Percentiles rank a stretch among this genome's conserved stretches.
Evolutionary conservation across 2,329 filamentous ascomycete genomes (phyloP).

Genomic region (Stemphylium lycopersici): DNA sequence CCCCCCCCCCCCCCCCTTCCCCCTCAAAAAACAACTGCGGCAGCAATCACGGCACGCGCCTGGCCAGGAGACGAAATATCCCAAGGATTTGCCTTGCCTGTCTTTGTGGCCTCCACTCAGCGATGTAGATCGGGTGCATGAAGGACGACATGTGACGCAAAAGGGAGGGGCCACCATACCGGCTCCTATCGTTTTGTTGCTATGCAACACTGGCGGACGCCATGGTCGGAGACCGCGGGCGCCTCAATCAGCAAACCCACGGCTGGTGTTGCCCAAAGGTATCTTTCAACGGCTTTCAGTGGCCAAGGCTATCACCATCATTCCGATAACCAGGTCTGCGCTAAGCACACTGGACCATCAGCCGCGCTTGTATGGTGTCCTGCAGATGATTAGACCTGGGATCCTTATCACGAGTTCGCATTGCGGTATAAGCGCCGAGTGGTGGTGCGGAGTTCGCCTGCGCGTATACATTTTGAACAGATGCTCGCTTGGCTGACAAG

Average conservation of each 20-base stretch:
- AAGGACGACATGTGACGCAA: slow-evolving; percentile 11
- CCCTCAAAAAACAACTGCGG: not conserved
- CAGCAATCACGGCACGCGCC: no score
- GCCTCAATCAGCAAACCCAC: slow-evolving; percentile 17
- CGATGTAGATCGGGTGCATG: slow-evolving; percentile 22
- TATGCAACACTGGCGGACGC: slow-evolving; percentile 4
- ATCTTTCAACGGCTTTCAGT: slow-evolving; percentile 20
- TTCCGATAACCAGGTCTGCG: slow-evolving; percentile 36
- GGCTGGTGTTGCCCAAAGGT: slow-evolving; percentile 23
- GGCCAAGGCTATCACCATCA: slow-evolving; percentile 13
- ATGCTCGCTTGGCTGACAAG: slow-evolving; percentile 1
- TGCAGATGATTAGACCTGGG: slow-evolving; percentile 22
- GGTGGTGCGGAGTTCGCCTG: slow-evolving; percentile 31
- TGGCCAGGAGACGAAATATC: not conserved
- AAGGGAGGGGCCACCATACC: slow-evolving; percentile 12
- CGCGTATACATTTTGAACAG: slow-evolving; percentile 15
- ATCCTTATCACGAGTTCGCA: slow-evolving; percentile 24
- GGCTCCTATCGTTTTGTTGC: slow-evolving; percentile 22
- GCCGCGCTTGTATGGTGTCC: slow-evolving; percentile 20
- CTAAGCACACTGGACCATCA: slow-evolving; percentile 20
- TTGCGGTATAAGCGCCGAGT: slow-evolving; percentile 25
- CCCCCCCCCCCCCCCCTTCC: no score
- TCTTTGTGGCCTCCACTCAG: slow-evolving; percentile 12
- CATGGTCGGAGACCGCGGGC: slow-evolving; percentile 19
- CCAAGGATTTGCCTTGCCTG: not conserved